phyloP scores from a whole-genome alignment of 495 filamentous ascomycete species.

The Neurospora sp. region DNA sequence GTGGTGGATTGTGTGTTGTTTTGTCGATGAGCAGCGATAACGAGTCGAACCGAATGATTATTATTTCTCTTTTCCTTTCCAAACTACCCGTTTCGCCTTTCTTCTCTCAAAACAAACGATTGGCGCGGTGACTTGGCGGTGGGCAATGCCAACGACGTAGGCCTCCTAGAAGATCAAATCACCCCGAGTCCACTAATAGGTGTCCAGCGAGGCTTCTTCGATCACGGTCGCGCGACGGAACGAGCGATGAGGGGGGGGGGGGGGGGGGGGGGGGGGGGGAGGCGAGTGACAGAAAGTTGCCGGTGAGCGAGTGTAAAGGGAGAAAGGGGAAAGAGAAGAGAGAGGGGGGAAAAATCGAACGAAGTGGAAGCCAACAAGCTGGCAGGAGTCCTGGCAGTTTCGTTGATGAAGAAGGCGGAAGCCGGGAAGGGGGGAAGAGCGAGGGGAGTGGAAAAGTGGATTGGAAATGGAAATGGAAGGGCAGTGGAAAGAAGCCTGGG shows the following conservation, averaged over 20 bases:
- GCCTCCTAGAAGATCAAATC: background rate
- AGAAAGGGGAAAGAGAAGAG: conserved; percentile 10
- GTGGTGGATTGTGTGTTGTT: background rate
- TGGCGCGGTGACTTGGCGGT: background rate
- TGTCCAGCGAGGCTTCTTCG: background rate
- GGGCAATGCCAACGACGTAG: background rate
- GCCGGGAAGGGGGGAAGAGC: background rate
- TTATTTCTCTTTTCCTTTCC: background rate
- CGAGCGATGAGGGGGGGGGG: conserved; percentile 15
- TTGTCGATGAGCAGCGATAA: background rate
- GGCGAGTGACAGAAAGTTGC: conserved; percentile 15
- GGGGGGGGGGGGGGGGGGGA: conserved; percentile 8
- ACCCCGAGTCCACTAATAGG: background rate
- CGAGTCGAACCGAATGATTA: background rate
- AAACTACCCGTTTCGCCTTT: background rate
- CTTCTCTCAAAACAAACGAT: background rate
- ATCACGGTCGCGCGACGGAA: conserved; percentile 9
- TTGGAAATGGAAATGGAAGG: background rate
- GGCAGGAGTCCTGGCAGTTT: background rate
- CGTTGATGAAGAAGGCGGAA: background rate
- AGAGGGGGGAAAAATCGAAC: conserved; percentile 19
- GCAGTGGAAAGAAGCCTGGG: background rate
- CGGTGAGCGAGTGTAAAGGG: conserved; percentile 14
- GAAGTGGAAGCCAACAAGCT: background rate
- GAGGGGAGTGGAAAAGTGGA: background rate